Conservation (phyloP, 1,139 yeast species). For the Taphrina communis region DNA sequence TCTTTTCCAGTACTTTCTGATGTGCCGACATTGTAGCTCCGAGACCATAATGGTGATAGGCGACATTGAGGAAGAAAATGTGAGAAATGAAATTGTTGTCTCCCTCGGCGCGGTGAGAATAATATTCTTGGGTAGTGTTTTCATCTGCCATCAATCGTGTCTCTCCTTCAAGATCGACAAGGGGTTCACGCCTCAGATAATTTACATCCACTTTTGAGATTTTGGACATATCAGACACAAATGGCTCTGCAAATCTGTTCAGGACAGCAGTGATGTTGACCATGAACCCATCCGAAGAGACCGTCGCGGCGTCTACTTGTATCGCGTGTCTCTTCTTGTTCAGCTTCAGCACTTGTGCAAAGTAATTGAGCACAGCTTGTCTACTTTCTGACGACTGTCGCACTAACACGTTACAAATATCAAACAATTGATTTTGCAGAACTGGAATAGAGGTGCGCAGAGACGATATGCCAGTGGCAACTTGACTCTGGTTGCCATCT, state of each 20-base stretch:
- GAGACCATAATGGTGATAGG: slow-evolving; percentile 85
- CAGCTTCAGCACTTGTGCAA: slow-evolving; percentile 72
- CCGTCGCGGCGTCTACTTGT: slow-evolving; percentile 70
- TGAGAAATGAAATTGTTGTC: slow-evolving; percentile 81
- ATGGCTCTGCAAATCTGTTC: slow-evolving; percentile 79
- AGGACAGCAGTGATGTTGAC: slow-evolving; percentile 72
- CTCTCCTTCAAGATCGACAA: slow-evolving; percentile 73
- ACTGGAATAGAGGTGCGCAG: slow-evolving; percentile 13
- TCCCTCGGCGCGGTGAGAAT: slow-evolving; percentile 51
- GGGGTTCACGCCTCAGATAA: slow-evolving; percentile 60
- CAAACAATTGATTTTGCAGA: slow-evolving; percentile 57
- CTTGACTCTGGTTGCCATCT: slow-evolving; percentile 45
- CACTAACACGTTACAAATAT: slow-evolving; percentile 73
- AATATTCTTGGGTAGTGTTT: slow-evolving; percentile 68
- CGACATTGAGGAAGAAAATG: slow-evolving; percentile 77
- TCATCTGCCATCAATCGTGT: slow-evolving; percentile 80
- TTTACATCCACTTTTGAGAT: slow-evolving; percentile 76
- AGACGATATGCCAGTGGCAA: slow-evolving; percentile 23
- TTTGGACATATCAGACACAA: slow-evolving; percentile 67
- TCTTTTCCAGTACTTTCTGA: slow-evolving; percentile 60
- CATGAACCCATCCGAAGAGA: slow-evolving; percentile 84
- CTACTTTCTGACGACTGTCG: slow-evolving; percentile 75
- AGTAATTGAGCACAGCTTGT: slow-evolving; percentile 65
- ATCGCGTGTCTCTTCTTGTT: slow-evolving; percentile 89
- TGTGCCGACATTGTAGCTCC: slow-evolving; percentile 74